Evolutionary conservation across 129 eudicot genomes (phyloP), one percentile per base, ranked within the genome.

Genomic region (Helichrysum umbraculigerum): DNA sequence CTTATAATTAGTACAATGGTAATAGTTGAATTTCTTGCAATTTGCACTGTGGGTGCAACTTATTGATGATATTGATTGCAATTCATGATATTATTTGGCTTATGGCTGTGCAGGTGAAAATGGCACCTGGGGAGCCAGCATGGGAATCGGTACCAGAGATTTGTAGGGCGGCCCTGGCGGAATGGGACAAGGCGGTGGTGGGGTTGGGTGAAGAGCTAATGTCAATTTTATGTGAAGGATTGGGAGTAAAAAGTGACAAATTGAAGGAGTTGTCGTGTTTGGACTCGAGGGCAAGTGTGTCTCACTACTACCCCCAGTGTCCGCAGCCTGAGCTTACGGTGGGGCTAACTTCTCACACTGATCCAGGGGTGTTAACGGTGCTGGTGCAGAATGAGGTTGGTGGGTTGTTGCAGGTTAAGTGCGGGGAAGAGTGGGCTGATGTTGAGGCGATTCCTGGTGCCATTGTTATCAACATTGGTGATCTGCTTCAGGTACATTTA

Each of bases 261-360:
- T 68, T 87, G 76, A 81, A 83, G 81, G 91, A 81, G 9, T n/a
- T 84, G 80, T n/a, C 84, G 2, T 87, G 87, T 75, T 75, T 87
- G 88, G 84, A 82, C 6, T 83, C 59, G 14, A 78, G 88, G 80
- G 71, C 70, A 6, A 12, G 61, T 58, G 86, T 54, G 22, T 74
- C 77, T 4, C 89, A 89, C 76, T 89, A 89, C 65, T 89, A 86
- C 72, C 91, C 91, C 0, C 72, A 73, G 19, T 89, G 96, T 66
- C 91, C 96, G 6, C 75, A 85, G 71, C 96, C 96, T 19, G 86
- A 89, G 34, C 72, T 84, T 62, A 89, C 91, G 1, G 75, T 85
- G 33, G 91, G 89, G 56, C 25, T 80, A 6, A 77, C 79, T 9
- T 37, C 88, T 41, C 91, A 89, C 81, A 79, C 88, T 1, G 89